Evolutionary conservation across 202 grass and related monocot species (phyloP).

Genomic region (Brachypodium distachyon): DNA sequence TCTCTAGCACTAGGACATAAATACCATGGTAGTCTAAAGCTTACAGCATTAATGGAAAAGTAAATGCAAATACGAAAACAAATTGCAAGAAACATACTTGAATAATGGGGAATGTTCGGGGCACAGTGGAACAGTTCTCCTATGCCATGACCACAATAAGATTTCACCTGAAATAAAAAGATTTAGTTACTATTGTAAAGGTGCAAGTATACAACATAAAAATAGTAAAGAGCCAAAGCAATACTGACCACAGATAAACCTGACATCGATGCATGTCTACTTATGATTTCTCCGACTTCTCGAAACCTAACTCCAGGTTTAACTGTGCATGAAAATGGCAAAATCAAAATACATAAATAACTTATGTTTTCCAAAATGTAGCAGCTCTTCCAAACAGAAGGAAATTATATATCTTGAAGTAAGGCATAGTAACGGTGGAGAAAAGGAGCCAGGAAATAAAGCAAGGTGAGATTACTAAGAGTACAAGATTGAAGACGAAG

Average conservation of each 20-base stretch:
- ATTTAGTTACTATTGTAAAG: constrained; percentile 11
- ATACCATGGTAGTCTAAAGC: not conserved
- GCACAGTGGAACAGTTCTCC: constrained; percentile 96
- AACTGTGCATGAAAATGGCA: constrained; percentile 42
- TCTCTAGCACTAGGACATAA: not conserved
- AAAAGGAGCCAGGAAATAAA: not conserved
- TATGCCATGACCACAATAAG: constrained; percentile 95
- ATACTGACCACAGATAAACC: constrained; percentile 88
- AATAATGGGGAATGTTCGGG: constrained; percentile 95
- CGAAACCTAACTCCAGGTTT: constrained; percentile 96
- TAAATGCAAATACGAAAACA: constrained; percentile 7
- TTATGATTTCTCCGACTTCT: constrained; percentile 93
- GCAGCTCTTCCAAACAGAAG: constrained; percentile 7
- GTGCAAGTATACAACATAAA: constrained; percentile 12
- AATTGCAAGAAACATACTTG: constrained; percentile 47
- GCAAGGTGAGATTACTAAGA: constrained; percentile 10
- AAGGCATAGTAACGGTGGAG: not conserved
- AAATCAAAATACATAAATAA: constrained; percentile 7
- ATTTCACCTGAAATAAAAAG: constrained; percentile 74
- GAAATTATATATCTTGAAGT: not conserved
- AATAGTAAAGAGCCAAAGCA: not conserved
- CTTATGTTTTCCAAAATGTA: not conserved
- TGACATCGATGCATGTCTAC: constrained; percentile 82
- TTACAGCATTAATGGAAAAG: not conserved
- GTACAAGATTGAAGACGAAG: constrained; percentile 2